phyloP scores from a whole-genome alignment of 2,329 filamentous ascomycete genomes.

The Polychaeton citri region DNA sequence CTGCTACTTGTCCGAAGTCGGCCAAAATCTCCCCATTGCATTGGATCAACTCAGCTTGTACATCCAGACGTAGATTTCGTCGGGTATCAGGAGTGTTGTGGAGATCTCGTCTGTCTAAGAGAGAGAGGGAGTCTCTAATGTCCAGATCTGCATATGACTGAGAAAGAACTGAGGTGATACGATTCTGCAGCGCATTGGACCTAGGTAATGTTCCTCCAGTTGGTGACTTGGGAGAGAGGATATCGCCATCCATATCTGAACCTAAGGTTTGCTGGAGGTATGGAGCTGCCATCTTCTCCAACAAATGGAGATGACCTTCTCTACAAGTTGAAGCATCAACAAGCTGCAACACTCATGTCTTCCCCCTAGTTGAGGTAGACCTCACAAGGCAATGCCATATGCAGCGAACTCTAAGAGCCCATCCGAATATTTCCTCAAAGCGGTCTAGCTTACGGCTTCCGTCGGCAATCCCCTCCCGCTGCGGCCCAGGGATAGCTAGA shows the following conservation, averaged over 20 bases:
- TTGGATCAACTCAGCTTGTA: slow-evolving; percentile 85
- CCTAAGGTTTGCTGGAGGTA: background rate
- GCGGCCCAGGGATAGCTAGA: no score
- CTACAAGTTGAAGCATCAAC: no score
- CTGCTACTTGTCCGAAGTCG: slow-evolving; percentile 80
- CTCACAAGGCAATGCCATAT: no score
- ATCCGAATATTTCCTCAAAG: no score
- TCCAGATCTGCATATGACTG: slow-evolving; percentile 87
- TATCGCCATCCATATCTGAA: background rate
- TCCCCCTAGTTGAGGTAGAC: no score
- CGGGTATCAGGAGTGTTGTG: slow-evolving; percentile 66
- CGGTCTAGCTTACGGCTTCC: no score
- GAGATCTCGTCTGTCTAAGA: slow-evolving; percentile 60
- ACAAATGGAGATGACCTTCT: no score
- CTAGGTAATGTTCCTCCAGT: slow-evolving; percentile 18
- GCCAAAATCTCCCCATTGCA: slow-evolving; percentile 80
- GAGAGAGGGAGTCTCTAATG: slow-evolving; percentile 69
- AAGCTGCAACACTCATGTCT: no score
- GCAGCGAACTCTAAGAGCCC: no score
- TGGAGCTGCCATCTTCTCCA: background rate
- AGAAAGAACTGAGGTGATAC: slow-evolving; percentile 74
- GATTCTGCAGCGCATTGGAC: slow-evolving; percentile 59
- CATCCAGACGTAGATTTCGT: slow-evolving; percentile 63
- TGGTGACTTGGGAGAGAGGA: background rate
- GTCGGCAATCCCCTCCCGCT: no score